Conservation (phyloP, 2,329 filamentous ascomycete species). For the Pseudofabraea citricarpa region DNA sequence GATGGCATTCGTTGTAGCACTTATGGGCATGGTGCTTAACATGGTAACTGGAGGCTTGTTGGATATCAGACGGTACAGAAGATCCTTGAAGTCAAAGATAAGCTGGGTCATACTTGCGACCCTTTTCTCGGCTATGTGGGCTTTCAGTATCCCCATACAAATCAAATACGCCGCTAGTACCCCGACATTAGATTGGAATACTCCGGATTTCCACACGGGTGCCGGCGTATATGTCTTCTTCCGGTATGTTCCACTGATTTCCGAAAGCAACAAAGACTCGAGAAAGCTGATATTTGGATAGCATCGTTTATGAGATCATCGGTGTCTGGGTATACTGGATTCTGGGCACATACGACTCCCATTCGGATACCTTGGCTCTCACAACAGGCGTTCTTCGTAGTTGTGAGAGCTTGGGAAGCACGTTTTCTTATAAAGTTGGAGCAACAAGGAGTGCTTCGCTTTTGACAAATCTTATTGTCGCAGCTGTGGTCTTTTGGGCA, state of each 20-base stretch:
- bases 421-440: constrained; percentile 33
- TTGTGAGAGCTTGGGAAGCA: constrained; percentile 42
- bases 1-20: constrained; percentile 63
- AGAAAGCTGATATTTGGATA: neutral
- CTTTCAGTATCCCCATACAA: constrained; percentile 43
- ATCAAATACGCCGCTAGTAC: constrained; percentile 34
- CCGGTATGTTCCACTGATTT: neutral
- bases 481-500: neutral
- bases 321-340: neutral
- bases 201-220: constrained; percentile 54
- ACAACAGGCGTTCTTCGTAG: constrained; percentile 41
- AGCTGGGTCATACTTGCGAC: constrained; percentile 61
- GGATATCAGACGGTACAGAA: constrained; percentile 9
- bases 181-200: constrained; percentile 55
- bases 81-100: constrained; percentile 23
- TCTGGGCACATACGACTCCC: neutral
- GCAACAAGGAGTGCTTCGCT: neutral
- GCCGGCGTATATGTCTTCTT: constrained; percentile 41
- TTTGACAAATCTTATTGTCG: neutral
- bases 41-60: constrained; percentile 50
- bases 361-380: constrained; percentile 31
- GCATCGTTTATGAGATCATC: neutral
- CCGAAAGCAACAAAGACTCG: neutral
- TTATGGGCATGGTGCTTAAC: constrained; percentile 58
- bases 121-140: constrained; percentile 47